These are phyloP conservation scores for Fraxinus anomala DNA, from an alignment of 257 asterid genomes.

Conservation along the genomic window DNA sequence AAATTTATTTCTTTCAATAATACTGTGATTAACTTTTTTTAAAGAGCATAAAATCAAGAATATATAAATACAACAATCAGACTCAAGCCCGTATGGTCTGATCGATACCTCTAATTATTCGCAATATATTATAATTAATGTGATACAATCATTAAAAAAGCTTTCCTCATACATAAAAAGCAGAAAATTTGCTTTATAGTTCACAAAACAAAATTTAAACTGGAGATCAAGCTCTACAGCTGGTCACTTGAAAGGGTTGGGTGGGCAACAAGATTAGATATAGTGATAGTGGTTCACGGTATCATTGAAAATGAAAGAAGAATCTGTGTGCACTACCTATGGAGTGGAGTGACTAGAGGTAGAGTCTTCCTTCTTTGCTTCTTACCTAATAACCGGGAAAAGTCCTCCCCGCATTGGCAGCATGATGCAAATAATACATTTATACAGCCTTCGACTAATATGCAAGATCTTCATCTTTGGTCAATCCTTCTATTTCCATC, in stretches of 20 bases:
- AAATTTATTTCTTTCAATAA: no score
- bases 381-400: no score
- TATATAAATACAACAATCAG: neutral
- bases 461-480: slow-evolving; percentile 31
- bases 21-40: no score
- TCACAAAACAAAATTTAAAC: neutral
- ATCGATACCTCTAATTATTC: no score
- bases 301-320: no score
- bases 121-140: no score
- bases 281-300: neutral
- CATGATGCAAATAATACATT: neutral
- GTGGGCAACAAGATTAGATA: neutral
- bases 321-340: no score
- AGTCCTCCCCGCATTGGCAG: neutral
- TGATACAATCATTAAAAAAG: neutral
- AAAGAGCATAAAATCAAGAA: neutral
- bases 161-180: neutral
- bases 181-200: neutral
- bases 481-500: slow-evolving; percentile 40
- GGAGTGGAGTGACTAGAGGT: no score
- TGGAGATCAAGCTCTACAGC: neutral
- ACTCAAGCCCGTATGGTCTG: neutral
- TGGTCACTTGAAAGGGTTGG: neutral
- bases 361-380: no score
- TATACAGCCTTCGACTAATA: neutral